Base-by-base conservation (phyloP, 78 protist genomes). In the Salpingoeca rosetta region DNA sequence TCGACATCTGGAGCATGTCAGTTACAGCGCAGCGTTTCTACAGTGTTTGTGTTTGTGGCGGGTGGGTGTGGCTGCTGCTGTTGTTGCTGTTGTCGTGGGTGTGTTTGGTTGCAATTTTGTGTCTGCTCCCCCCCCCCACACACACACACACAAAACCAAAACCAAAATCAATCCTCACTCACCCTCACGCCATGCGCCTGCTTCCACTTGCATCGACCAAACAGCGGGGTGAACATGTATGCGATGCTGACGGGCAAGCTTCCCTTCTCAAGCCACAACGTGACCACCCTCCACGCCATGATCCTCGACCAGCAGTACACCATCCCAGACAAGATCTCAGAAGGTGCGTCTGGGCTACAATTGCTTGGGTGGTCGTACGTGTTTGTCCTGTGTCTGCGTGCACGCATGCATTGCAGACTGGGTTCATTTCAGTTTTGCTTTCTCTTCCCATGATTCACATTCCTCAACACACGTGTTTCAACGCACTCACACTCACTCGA, bases 1-100 rank as follows among this genome's bases (percentile, higher is more conserved):
- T 90, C 2, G 97, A 95, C 79, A 51, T 92, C 25, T 95, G 95
- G 95, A 51, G 91, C 45, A 83, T 91, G 88, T 95, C 95, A 38
- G 97, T 95, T 24, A 84, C 86, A 0, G 81, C 97, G 28, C 65
- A 7, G 7, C 17, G 65, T 17, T 51, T 51, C n/a, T 98, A 92
- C 87, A 97, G 1, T 75, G 38, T 1, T 75, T 37, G 42, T 11
- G 7, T 1, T 11, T n/a, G n/a, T n/a, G n/a, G n/a, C n/a, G n/a
- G n/a, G 76, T 12, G 76, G 12, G 76, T 72, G 76, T 72, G 17
- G 12, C 38, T 72, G 76, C 28, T 12, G n/a, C n/a, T 2, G 12
- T 2, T 17, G 12, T 72, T 2, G n/a, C 17, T 28, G 76, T 12
- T 17, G 12, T 12, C 76, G 76, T 72, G 76, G 11, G 76, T 12